Percentiles rank a stretch among this genome's conserved stretches.
These are phyloP conservation scores for Chrysoporthe puriensis DNA, from an alignment of 2,329 filamentous ascomycete species.

Conservation along the genomic window DNA sequence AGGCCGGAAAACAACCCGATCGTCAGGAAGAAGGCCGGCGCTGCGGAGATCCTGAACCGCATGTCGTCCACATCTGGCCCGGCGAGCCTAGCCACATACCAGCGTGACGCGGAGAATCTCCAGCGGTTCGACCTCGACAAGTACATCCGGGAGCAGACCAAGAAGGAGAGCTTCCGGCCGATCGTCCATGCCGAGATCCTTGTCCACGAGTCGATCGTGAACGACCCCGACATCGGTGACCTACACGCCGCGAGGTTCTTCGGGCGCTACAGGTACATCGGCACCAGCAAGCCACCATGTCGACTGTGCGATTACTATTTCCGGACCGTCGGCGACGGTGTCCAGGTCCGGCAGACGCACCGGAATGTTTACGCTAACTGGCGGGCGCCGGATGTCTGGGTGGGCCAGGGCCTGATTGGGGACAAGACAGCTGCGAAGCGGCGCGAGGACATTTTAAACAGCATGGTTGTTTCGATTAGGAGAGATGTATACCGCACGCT, in stretches of 20 bases:
- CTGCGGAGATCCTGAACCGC: slow-evolving; percentile 31
- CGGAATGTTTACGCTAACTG: slow-evolving; percentile 45
- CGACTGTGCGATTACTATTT: slow-evolving; percentile 44
- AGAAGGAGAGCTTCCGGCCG: slow-evolving; percentile 31
- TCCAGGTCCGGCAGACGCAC: slow-evolving; percentile 39
- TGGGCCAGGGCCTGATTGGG: slow-evolving; percentile 25
- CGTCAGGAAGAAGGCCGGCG: slow-evolving; percentile 14
- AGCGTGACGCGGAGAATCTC: slow-evolving; percentile 28
- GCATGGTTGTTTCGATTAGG: slow-evolving; percentile 35
- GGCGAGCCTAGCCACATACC: slow-evolving; percentile 11
- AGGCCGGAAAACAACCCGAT: slow-evolving; percentile 23
- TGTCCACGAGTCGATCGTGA: slow-evolving; percentile 35
- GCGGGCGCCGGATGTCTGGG: slow-evolving; percentile 41
- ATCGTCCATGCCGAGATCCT: slow-evolving; percentile 43
- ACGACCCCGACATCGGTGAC: slow-evolving; percentile 16
- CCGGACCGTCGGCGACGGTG: slow-evolving; percentile 31
- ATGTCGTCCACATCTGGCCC: slow-evolving; percentile 19
- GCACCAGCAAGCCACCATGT: slow-evolving; percentile 46
- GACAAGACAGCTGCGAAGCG: slow-evolving; percentile 17
- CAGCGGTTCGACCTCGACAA: slow-evolving; percentile 30
- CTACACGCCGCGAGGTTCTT: slow-evolving; percentile 35
- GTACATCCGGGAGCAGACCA: slow-evolving; percentile 18
- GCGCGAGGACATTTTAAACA: slow-evolving; percentile 34
- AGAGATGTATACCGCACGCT: slow-evolving; percentile 37
- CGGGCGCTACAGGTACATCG: slow-evolving; percentile 41